A percentile compares a stretch with the other conserved stretches of the same genome.
Conservation (phyloP, 139 green algal genomes). For the Astrephomene gubernaculifera region DNA sequence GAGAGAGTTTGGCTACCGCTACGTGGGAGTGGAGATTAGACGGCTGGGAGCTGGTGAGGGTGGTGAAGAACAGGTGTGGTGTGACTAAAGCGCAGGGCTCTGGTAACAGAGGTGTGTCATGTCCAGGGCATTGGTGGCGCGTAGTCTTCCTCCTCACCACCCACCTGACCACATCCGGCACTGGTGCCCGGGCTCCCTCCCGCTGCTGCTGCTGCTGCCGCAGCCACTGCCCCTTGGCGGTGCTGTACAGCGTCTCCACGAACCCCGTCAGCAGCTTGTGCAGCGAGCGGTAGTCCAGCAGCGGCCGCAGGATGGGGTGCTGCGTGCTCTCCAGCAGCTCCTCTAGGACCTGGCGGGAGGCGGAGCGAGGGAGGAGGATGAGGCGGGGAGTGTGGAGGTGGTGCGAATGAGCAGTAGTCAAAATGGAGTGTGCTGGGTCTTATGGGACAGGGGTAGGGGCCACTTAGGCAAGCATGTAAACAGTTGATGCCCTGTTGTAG, state of each 20-base stretch:
- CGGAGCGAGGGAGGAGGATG: neutral
- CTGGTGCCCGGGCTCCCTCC: neutral
- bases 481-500: too few species aligned
- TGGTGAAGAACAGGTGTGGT: too few species aligned
- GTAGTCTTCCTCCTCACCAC: neutral
- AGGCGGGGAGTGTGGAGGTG: neutral
- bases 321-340: conserved; percentile 57
- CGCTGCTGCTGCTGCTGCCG: conserved; percentile 1
- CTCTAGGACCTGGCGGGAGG: conserved; percentile 63
- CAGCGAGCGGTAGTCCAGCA: conserved; percentile 78
- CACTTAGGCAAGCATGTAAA: too few species aligned
- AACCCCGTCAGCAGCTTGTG: conserved; percentile 70
- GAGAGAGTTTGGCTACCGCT: too few species aligned
- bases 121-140: too few species aligned
- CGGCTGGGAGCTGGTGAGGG: too few species aligned
- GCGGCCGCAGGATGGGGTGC: conserved; percentile 62
- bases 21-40: too few species aligned
- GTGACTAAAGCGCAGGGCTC: too few species aligned
- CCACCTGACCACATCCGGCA: conserved; percentile 21
- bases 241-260: conserved; percentile 38
- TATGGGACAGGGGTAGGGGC: too few species aligned
- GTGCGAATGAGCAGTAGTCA: too few species aligned
- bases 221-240: conserved; percentile 17
- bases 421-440: too few species aligned
- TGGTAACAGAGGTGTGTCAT: too few species aligned